Percentiles rank a stretch among this genome's conserved stretches.
Conservation (phyloP, 352 stramenopile species). For the Phytopythium kandeliae region DNA sequence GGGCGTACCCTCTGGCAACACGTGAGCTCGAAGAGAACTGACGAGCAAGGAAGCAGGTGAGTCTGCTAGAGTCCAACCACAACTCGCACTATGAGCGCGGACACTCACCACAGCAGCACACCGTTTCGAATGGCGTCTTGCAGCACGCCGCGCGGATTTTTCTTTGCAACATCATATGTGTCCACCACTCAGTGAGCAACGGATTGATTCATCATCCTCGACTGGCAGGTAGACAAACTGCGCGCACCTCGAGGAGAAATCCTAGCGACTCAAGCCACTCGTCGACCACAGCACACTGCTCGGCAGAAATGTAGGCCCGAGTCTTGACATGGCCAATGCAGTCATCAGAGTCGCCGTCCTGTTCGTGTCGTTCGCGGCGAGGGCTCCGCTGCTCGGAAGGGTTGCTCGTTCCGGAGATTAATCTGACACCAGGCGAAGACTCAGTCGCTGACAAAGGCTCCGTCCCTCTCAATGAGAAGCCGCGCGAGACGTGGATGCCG, state of each 20-base stretch:
- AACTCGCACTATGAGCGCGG: too few species aligned
- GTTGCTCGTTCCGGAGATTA: background rate
- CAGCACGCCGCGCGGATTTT: conserved; percentile 12
- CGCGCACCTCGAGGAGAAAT: conserved; percentile 12
- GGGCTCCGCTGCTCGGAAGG: background rate
- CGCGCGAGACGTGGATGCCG: background rate
- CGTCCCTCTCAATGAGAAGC: background rate
- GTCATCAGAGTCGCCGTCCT: background rate
- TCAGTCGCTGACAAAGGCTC: background rate
- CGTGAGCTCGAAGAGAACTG: background rate
- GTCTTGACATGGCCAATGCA: background rate
- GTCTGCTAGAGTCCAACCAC: background rate
- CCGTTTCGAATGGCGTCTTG: conserved; percentile 35
- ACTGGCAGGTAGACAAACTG: too few species aligned
- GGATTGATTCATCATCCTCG: too few species aligned
- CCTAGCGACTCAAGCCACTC: conserved; percentile 21
- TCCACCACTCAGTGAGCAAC: too few species aligned
- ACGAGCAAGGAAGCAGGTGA: background rate
- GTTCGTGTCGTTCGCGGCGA: background rate
- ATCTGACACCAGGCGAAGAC: background rate
- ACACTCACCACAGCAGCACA: conserved; percentile 25
- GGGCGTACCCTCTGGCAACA: background rate
- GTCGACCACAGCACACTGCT: conserved; percentile 23
- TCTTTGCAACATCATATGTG: conserved; percentile 5
- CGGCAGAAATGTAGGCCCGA: background rate